Base-by-base conservation (phyloP, 352 stramenopile species). In the Aphanomyces stellatus region DNA sequence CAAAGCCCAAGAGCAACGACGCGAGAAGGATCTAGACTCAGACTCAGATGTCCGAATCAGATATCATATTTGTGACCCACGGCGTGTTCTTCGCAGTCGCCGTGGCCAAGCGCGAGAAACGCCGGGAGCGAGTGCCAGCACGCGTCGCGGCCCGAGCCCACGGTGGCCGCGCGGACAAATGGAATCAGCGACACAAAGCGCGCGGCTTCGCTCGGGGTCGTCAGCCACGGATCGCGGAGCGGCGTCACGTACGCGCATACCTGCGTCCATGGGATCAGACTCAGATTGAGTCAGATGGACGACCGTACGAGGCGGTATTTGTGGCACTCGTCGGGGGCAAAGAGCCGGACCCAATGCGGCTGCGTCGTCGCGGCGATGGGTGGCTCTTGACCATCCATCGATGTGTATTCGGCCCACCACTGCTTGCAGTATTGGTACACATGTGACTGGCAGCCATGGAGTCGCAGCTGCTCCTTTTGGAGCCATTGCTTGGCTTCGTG, bases 1-100 rank as follows among this genome's bases (percentile, higher is more conserved):
- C 90, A 65, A 90, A 97, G 19, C 91, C 88, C 4, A 96, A 71
- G 7, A 97, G 74, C 15, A 97, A 62, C 15, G 87, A 96, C 17
- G 82, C 86, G 10, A 97, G 76, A 31, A 97, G 70, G 7, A 91
- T 30, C 84, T 93, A 72, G 24, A 51, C 0, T 65, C n/a, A 57
- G 17, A 61, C 46, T 61, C 25, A 65, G 28, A 51, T 19, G n/a
- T n/a, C n/a, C n/a, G n/a, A n/a, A n/a, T n/a, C n/a, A n/a, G n/a
- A n/a, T n/a, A n/a, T n/a, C n/a, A n/a, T n/a, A n/a, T n/a, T n/a
- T n/a, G n/a, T n/a, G 56, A 51, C 66, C n/a, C 41, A 90, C 83
- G 15, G 88, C 84, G 59, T 96, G 90, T 33, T 96, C 88, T 65
- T 89, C 78, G n/a, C 69, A 76, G 40, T 95, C 84, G 13, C 90